A percentile compares a stretch with the other conserved stretches of the same genome.
Conservation (phyloP, 2,329 filamentous ascomycete genomes). For the Amauroascus verrucosus region DNA sequence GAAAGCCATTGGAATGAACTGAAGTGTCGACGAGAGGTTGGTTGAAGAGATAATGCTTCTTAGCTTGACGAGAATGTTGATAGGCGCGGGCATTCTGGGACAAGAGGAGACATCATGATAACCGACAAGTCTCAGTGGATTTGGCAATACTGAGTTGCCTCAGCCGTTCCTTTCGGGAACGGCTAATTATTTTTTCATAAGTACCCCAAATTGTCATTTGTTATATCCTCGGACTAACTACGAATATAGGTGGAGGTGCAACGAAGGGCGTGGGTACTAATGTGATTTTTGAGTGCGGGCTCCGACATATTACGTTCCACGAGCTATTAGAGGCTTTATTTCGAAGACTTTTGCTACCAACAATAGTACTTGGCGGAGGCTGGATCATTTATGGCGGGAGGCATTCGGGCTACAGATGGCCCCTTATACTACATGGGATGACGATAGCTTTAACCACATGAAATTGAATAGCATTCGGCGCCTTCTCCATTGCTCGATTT, state of each 20-base stretch:
- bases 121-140: background rate
- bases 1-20: conserved; percentile 17
- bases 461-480: no score
- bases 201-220: conserved; percentile 19
- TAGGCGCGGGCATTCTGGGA: background rate
- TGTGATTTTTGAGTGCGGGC: no score
- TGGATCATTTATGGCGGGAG: no score
- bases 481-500: background rate
- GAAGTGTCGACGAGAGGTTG: conserved; percentile 8
- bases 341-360: no score
- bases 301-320: no score
- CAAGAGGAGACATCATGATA: conserved; percentile 3
- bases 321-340: no score
- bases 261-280: background rate
- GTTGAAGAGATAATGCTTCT: conserved; percentile 12
- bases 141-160: background rate
- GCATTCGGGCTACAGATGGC: no score
- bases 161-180: conserved; percentile 19
- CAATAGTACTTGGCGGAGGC: no score
- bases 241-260: background rate
- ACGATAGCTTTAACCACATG: no score
- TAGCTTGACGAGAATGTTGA: conserved; percentile 9
- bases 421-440: no score
- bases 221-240: conserved; percentile 24
- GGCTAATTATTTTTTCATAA: conserved; percentile 33